These are phyloP conservation scores for Silene coronaria DNA, from an alignment of 179 eudicot genomes.

Conservation along the genomic window DNA sequence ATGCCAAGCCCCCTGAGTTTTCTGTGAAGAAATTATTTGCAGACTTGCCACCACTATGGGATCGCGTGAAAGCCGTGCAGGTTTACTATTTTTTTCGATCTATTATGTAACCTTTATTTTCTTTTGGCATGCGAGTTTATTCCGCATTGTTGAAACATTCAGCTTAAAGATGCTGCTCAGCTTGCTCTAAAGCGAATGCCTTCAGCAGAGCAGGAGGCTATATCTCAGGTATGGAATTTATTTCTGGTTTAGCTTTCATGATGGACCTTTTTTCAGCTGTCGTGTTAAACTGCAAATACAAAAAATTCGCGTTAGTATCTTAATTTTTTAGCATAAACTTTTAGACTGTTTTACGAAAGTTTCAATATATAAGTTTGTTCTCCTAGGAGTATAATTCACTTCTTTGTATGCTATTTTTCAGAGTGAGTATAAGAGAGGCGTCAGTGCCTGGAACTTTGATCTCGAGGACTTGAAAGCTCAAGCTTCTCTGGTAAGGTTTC, in stretches of 20 bases:
- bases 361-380: background rate
- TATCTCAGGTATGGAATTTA: constrained; percentile 62
- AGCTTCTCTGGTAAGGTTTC: constrained; percentile 64
- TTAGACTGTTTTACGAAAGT: background rate
- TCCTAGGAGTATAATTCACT: background rate
- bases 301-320: background rate
- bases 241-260: constrained; percentile 2
- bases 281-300: background rate
- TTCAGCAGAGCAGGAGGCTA: constrained; percentile 92
- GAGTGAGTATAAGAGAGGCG: constrained; percentile 98
- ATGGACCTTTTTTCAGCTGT: background rate
- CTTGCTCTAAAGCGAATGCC: constrained; percentile 94
- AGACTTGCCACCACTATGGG: constrained; percentile 90
- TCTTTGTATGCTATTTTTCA: constrained; percentile 30
- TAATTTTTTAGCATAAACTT: background rate
- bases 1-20: constrained; percentile 83
- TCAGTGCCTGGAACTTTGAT: constrained; percentile 99
- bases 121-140: constrained; percentile 7
- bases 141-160: constrained; percentile 22
- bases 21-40: constrained; percentile 75
- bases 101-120: constrained; percentile 10
- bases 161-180: constrained; percentile 94
- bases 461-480: constrained; percentile 85
- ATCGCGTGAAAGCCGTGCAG: constrained; percentile 90
- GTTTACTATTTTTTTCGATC: constrained; percentile 28